These are phyloP conservation scores for Rhynchosporium graminicola DNA, from an alignment of 2,329 filamentous ascomycete species.

Conservation along the genomic window DNA sequence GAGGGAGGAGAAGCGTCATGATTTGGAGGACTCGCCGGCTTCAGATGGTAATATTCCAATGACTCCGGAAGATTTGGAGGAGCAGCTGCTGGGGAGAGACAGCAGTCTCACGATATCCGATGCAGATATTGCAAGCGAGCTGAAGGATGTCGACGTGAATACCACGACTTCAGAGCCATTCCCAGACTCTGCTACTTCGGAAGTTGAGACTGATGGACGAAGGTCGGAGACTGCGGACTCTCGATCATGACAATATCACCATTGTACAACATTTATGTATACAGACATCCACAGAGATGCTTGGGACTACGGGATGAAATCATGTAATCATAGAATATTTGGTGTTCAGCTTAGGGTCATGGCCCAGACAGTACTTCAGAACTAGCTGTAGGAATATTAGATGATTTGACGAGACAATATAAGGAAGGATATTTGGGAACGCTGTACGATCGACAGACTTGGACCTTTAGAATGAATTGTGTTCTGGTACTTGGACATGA, in stretches of 20 bases:
- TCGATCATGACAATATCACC: background rate
- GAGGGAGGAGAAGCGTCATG: background rate
- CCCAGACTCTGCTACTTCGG: background rate
- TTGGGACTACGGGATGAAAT: background rate
- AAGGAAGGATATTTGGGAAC: background rate
- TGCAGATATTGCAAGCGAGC: background rate
- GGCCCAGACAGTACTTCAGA: background rate
- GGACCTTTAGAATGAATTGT: too few relatives aligned
- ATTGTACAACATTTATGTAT: slow-evolving; percentile 9
- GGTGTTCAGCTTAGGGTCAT: background rate
- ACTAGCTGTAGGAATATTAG: background rate
- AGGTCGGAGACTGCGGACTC: background rate
- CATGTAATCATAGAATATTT: background rate
- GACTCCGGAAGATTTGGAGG: slow-evolving; percentile 4
- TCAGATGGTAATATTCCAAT: slow-evolving; percentile 12
- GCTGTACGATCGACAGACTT: too few relatives aligned
- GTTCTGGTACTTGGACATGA: too few relatives aligned
- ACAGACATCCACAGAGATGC: background rate
- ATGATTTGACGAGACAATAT: background rate
- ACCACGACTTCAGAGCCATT: background rate
- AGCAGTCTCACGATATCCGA: background rate
- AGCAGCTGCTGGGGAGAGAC: background rate
- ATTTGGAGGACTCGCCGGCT: slow-evolving; percentile 11
- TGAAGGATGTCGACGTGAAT: background rate
- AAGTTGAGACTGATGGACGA: background rate